phyloP scores from a whole-genome alignment of 345 rosid species.

The Kandelia obovata region DNA sequence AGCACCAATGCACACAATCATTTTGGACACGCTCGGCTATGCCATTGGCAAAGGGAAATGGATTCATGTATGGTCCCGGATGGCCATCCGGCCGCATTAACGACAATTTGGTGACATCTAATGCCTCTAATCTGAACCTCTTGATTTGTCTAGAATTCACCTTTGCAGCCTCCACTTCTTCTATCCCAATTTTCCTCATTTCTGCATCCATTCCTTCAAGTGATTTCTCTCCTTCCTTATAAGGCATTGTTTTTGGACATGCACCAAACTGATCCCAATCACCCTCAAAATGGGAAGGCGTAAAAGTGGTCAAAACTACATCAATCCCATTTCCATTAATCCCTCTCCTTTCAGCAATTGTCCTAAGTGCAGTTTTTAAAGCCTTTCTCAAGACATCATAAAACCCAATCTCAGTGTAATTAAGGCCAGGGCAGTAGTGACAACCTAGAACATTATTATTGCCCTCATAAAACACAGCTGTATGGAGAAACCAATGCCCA shows the following conservation, averaged over 20 bases:
- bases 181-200: slow-evolving; percentile 59
- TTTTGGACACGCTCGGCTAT: slow-evolving; percentile 69
- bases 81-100: slow-evolving; percentile 85
- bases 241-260: slow-evolving; percentile 77
- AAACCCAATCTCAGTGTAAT: slow-evolving; percentile 74
- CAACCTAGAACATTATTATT: slow-evolving; percentile 66
- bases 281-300: slow-evolving; percentile 94
- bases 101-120: slow-evolving; percentile 71
- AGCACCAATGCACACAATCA: slow-evolving; percentile 97
- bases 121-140: slow-evolving; percentile 49
- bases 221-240: slow-evolving; percentile 50
- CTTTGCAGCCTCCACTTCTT: slow-evolving; percentile 55
- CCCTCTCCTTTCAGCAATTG: slow-evolving; percentile 35
- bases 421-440: slow-evolving; percentile 69
- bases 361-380: slow-evolving; percentile 53
- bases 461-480: slow-evolving; percentile 75
- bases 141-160: slow-evolving; percentile 15
- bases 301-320: slow-evolving; percentile 65
- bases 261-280: slow-evolving; percentile 93
- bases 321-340: slow-evolving; percentile 22
- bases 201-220: slow-evolving; percentile 78
- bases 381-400: slow-evolving; percentile 73
- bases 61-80: slow-evolving; percentile 87
- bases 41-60: slow-evolving; percentile 72
- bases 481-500: slow-evolving; percentile 94